These are phyloP conservation scores for Grigorovia transvaalensis DNA, from an alignment of 805 yeast genomes.

Conservation along the genomic window DNA sequence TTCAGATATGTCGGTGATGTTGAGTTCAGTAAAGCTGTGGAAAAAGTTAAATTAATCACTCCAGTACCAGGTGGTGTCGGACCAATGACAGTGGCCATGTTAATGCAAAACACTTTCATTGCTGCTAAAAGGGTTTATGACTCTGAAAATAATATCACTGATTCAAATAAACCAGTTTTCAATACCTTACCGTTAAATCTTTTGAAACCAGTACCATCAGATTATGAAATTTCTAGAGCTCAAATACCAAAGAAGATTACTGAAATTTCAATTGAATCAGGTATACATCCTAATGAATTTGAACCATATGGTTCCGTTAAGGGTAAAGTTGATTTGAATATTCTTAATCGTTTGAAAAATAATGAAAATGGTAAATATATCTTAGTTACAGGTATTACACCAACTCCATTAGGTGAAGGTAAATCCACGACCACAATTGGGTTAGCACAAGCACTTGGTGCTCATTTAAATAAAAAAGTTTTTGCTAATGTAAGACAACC, in stretches of 20 bases:
- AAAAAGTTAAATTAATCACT: slow-evolving; percentile 42
- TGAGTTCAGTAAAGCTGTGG: slow-evolving; percentile 44
- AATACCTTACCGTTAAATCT: slow-evolving; percentile 49
- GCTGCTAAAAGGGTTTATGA: slow-evolving; percentile 47
- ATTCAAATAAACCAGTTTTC: slow-evolving; percentile 13
- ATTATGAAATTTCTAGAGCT: slow-evolving; percentile 65
- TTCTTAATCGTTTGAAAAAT: slow-evolving; percentile 51
- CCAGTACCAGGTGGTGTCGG: slow-evolving; percentile 93
- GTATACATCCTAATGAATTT: slow-evolving; percentile 54
- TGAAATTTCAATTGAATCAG: slow-evolving; percentile 60
- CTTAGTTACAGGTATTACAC: slow-evolving; percentile 93
- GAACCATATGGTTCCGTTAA: slow-evolving; percentile 69
- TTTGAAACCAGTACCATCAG: slow-evolving; percentile 67
- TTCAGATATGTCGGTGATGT: slow-evolving; percentile 70
- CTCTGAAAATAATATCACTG: slow-evolving; percentile 1
- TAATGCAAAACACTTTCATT: slow-evolving; percentile 57
- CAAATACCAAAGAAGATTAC: slow-evolving; percentile 63
- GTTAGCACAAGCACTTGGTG: slow-evolving; percentile 88
- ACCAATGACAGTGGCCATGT: slow-evolving; percentile 83
- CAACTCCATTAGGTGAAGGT: slow-evolving; percentile 97
- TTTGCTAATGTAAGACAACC: slow-evolving; percentile 97
- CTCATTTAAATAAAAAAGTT: slow-evolving; percentile 70
- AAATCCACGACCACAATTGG: slow-evolving; percentile 95
- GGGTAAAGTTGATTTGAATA: slow-evolving; percentile 61
- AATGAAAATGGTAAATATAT: slow-evolving; percentile 71